These are phyloP conservation scores for Lindgomyces ingoldianus DNA, from an alignment of 495 filamentous ascomycete genomes.

Conservation along the genomic window DNA sequence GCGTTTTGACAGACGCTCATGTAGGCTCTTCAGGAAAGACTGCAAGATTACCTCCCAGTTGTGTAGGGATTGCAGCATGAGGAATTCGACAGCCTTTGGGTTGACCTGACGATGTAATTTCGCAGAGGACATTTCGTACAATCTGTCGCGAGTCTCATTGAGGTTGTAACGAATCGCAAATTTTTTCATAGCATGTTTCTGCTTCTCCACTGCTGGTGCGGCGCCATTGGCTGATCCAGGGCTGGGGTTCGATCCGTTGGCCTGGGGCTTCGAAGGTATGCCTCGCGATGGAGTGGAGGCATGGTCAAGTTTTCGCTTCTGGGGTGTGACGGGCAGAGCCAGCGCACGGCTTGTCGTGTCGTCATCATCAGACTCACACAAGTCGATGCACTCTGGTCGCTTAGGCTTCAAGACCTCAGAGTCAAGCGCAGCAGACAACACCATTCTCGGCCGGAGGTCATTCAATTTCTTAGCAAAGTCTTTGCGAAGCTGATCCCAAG, in stretches of 20 bases:
- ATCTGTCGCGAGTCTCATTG: background rate
- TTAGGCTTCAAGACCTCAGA: background rate
- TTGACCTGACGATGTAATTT: conserved; percentile 9
- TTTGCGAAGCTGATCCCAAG: conserved; percentile 1
- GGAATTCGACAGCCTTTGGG: conserved; percentile 18
- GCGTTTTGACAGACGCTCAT: background rate
- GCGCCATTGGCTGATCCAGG: too few relatives aligned
- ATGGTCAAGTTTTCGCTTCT: conserved; percentile 7
- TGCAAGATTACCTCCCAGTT: background rate
- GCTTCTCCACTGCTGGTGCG: background rate
- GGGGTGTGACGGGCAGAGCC: background rate
- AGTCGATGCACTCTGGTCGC: background rate
- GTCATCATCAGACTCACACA: conserved; percentile 1
- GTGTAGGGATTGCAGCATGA: conserved; percentile 15
- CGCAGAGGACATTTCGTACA: background rate
- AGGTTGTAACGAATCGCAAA: background rate
- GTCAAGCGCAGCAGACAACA: background rate
- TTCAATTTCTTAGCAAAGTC: background rate
- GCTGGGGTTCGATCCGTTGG: too few relatives aligned
- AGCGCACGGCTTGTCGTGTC: background rate
- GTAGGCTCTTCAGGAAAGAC: conserved; percentile 5
- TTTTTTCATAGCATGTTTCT: background rate
- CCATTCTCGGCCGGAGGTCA: background rate
- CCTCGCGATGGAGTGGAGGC: too few relatives aligned
- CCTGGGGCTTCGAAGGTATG: too few relatives aligned